Base-by-base conservation (phyloP, 345 rosid species). In the Lepidium sativum region DNA sequence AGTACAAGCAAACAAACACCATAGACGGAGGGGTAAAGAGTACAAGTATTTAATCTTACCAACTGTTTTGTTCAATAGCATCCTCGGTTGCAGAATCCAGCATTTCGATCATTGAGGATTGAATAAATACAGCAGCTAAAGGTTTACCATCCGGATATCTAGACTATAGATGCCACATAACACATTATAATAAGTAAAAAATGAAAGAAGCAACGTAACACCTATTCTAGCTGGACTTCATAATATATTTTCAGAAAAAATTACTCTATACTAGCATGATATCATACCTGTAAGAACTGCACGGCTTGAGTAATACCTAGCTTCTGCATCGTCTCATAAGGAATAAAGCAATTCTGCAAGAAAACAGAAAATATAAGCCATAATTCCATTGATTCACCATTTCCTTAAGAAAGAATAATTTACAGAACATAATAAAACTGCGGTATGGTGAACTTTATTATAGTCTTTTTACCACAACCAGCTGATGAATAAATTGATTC, bases 91-190 rank as follows among this genome's bases (percentile, higher is more conserved):
- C 71, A 71, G 85, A 64, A 80, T 89, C 89, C 77, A 92, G 71
- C 88, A 92, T 92, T 80, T 89, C 98, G 69, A 78, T 81, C 83
- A 87, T 79, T 25, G 99, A 89, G 13, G 87, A 86, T 65, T 89
- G 97, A 67, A 82, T 84, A 77, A 89, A 92, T 64, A 77, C 83
- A 64, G 95, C 82, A 70, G 51, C 76, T 65, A 89, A 74, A 34
- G 94, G 86, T 57, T 70, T 81, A 54, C 97, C 97, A 75, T 89
- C 95, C 74, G 97, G 87, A 84, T 83, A 92, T 68, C 99, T 89
- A 79, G 95, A 88, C 99, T 92, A 87, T 71, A 89, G 67, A 75
- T 75, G 71, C 68, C 60, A 59, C 41, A 72, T 14, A 67, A 71
- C 78, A 80, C 63, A 76, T 31, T 68, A 59, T 68, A 69, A 77